Evolutionary conservation across 352 stramenopile species (phyloP), one percentile per base, ranked within the genome.

Genomic region (Phytopythium litorale): DNA sequence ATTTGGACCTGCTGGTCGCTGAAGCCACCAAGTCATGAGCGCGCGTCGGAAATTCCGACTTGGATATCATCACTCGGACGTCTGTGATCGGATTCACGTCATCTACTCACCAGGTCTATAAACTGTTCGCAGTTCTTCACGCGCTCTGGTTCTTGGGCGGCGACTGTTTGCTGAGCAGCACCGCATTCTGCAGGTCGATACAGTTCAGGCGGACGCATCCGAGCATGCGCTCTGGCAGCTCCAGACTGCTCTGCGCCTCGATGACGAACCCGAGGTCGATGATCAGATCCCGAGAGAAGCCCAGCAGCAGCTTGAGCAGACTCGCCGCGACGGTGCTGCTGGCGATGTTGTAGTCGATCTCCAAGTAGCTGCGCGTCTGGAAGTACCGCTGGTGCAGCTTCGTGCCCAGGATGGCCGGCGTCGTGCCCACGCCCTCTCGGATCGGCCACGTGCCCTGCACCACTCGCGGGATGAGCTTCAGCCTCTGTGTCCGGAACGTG

Each of bases 391-490:
- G 79, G 55, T 82, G 81, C 21, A 97, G 78, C 73, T 97, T 97
- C 33, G 86, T 96, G 25, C 91, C 92, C 35, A 97, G 71, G 57
- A 98, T 94, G 11, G 89, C 87, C 0, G 92, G 92, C 13, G 92
- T 97, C 9, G 85, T 94, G 28, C 88, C 89, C 1, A 97, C 87
- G 19, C 87, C 84, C 35, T 94, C 81, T 3, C 84, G 81, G 25
- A 97, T 94, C 11, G 92, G 78, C 76, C 87, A 97, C n/a, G 86
- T 92, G 21, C 89, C 92, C 64, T 97, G 87, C 8, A 95, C 82
- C 11, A 98, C 84, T 4, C 83, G 81, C 2, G 92, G 92, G 63
- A 98, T 96, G 12, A 98, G 62, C 71, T 98, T 98, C 30, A 97
- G 75, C 3, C 91, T 82, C 48, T 94, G 79, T 16, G 79, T 85